Evolutionary conservation across 768 basidiomycete genomes (phyloP).

Genomic region (Trametopsis cervina): DNA sequence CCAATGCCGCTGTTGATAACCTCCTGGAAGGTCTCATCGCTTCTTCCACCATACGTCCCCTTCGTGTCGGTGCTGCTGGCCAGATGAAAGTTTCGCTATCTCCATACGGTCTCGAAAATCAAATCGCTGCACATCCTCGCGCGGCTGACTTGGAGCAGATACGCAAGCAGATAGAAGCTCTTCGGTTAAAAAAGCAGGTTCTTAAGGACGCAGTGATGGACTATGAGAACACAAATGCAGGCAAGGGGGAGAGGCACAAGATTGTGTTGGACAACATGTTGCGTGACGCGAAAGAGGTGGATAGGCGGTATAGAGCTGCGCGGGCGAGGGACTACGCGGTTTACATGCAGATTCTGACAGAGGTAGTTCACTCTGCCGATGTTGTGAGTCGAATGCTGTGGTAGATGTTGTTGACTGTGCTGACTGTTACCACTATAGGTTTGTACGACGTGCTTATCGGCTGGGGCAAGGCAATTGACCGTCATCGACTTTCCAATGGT

Average conservation of each 20-base stretch:
- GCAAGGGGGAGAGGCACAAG: slow-evolving; percentile 21
- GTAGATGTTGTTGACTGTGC: slow-evolving; percentile 6
- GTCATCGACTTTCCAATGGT: slow-evolving; percentile 88
- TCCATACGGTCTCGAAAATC: slow-evolving; percentile 54
- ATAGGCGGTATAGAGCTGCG: slow-evolving; percentile 31
- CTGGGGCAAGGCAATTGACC: slow-evolving; percentile 57
- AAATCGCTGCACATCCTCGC: slow-evolving; percentile 55
- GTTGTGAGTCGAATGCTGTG: slow-evolving; percentile 46
- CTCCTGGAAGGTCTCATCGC: slow-evolving; percentile 67
- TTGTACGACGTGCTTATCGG: slow-evolving; percentile 83
- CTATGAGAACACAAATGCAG: not conserved
- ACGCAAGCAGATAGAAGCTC: slow-evolving; percentile 27
- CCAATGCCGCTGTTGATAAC: slow-evolving; percentile 90
- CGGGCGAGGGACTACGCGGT: slow-evolving; percentile 35
- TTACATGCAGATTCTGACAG: slow-evolving; percentile 56
- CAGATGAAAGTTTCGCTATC: slow-evolving; percentile 51
- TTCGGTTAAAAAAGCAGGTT: not conserved
- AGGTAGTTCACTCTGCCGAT: slow-evolving; percentile 60
- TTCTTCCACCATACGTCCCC: slow-evolving; percentile 50
- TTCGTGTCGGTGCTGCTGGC: slow-evolving; percentile 67
- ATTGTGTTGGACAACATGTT: slow-evolving; percentile 22
- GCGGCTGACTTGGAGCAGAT: slow-evolving; percentile 36
- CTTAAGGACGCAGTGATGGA: not conserved
- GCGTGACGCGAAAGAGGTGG: slow-evolving; percentile 27
- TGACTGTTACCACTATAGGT: slow-evolving; percentile 50